phyloP scores from a whole-genome alignment of 371 early-diverging fungal genomes.

The Massospora cicadina region DNA sequence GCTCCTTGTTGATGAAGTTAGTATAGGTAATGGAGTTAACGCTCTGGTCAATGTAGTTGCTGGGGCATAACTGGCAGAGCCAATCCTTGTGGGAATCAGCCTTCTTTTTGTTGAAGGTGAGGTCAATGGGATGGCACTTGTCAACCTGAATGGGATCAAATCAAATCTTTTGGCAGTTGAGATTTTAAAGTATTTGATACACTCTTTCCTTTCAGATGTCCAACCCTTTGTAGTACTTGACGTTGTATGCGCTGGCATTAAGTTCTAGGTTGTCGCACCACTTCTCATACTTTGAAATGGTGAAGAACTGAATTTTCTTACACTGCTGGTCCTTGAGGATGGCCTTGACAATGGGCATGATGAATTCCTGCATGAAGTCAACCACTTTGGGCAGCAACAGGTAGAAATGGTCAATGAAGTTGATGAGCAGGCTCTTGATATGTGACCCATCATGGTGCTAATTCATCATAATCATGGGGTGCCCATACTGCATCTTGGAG shows the following conservation, averaged over 20 bases:
- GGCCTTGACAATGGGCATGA: constrained; percentile 96
- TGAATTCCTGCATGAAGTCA: constrained; percentile 95
- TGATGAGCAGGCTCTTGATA: constrained; percentile 98
- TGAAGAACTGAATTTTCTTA: constrained; percentile 65
- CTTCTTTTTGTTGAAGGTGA: too few relatives aligned
- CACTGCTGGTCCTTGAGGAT: constrained; percentile 30
- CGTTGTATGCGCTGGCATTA: constrained; percentile 1
- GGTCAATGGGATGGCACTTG: constrained; percentile 78
- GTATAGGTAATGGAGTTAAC: too few relatives aligned
- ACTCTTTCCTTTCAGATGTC: constrained; percentile 82
- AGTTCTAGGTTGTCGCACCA: constrained; percentile 61
- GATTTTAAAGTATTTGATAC: constrained; percentile 86
- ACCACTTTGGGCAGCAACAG: constrained; percentile 88
- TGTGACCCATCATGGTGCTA: constrained; percentile 99
- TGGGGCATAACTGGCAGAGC: too few relatives aligned
- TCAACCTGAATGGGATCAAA: constrained; percentile 43
- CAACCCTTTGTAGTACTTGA: neutral
- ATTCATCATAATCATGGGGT: constrained; percentile 99
- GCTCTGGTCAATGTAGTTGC: too few relatives aligned
- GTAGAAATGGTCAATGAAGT: constrained; percentile 96
- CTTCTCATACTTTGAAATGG: constrained; percentile 90
- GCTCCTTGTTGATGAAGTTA: too few relatives aligned
- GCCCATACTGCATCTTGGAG: constrained; percentile 86
- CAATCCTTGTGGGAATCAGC: too few relatives aligned
- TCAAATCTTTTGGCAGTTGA: constrained; percentile 73